A percentile compares a stretch with the other conserved stretches of the same genome.
phyloP scores from a whole-genome alignment of 345 rosid genomes.

The Carallia brachiata region DNA sequence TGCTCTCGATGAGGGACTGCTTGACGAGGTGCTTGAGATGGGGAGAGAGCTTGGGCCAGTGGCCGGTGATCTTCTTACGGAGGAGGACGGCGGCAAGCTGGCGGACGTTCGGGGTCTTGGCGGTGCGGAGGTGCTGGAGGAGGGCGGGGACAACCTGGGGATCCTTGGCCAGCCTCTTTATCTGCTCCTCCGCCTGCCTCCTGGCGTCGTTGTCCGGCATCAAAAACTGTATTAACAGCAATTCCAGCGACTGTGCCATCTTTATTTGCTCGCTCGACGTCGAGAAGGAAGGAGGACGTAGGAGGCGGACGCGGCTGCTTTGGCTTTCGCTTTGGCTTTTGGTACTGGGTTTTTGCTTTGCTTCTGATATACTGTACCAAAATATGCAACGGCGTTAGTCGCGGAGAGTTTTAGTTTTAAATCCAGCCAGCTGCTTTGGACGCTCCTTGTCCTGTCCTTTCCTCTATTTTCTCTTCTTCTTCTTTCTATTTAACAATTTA shows the following conservation, averaged over 20 bases:
- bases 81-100: constrained; percentile 99
- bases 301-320: no score
- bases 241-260: constrained; percentile 94
- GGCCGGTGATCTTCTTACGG: constrained; percentile 97
- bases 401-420: no score
- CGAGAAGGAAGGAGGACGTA: no score
- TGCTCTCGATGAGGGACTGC: constrained; percentile 86
- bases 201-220: constrained; percentile 99
- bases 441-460: no score
- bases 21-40: constrained; percentile 78
- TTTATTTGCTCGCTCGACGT: no score
- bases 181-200: constrained; percentile 97
- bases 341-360: no score
- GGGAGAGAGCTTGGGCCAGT: constrained; percentile 94
- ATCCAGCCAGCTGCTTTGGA: no score
- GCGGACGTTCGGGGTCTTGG: constrained; percentile 97
- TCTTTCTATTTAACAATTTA: no score
- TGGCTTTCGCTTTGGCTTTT: no score
- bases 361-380: no score
- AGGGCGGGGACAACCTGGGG: constrained; percentile 98
- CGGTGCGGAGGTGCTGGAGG: constrained; percentile 95
- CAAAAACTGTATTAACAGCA: constrained; percentile 86
- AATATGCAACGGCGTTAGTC: no score
- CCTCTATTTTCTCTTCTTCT: no score
- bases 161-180: constrained; percentile 89